Conservation (phyloP, 1,284 basidiomycete genomes). For the Naganishia liquefaciens region DNA sequence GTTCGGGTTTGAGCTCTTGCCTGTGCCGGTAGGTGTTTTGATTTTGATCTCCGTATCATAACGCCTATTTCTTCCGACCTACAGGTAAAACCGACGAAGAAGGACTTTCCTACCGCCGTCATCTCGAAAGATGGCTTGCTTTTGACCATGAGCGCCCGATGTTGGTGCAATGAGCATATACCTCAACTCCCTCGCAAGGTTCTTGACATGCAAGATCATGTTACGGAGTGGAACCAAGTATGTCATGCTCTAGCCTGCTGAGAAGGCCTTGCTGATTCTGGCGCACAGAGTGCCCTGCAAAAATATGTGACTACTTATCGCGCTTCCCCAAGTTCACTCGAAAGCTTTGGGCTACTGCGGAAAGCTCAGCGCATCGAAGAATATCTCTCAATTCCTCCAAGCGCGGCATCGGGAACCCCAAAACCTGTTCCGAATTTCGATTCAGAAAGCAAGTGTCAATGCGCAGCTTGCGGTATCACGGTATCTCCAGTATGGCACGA, state of each 20-base stretch:
- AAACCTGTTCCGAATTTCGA: neutral
- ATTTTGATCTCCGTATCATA: neutral
- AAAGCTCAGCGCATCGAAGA: conserved; percentile 79
- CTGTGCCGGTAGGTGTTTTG: conserved; percentile 1
- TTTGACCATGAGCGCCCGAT: conserved; percentile 33
- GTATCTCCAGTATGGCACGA: conserved; percentile 49
- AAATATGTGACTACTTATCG: conserved; percentile 82
- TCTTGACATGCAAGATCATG: conserved; percentile 78
- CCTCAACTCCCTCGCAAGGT: conserved; percentile 62
- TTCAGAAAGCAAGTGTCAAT: conserved; percentile 23
- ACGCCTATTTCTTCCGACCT: conserved; percentile 32
- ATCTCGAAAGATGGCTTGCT: conserved; percentile 7
- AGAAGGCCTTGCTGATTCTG: neutral
- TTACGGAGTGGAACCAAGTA: conserved; percentile 61
- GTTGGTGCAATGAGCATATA: conserved; percentile 77
- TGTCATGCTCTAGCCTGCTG: conserved; percentile 20
- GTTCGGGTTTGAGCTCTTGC: conserved; percentile 80
- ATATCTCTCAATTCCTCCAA: conserved; percentile 46
- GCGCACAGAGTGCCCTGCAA: conserved; percentile 73
- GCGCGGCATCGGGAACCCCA: neutral
- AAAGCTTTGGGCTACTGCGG: conserved; percentile 77
- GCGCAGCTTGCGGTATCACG: conserved; percentile 43
- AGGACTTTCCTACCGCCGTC: conserved; percentile 38
- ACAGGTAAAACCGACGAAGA: conserved; percentile 69
- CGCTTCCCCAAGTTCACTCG: conserved; percentile 63